These are phyloP conservation scores for Solanum appendiculatum DNA, from an alignment of 257 asterid genomes.

Conservation along the genomic window DNA sequence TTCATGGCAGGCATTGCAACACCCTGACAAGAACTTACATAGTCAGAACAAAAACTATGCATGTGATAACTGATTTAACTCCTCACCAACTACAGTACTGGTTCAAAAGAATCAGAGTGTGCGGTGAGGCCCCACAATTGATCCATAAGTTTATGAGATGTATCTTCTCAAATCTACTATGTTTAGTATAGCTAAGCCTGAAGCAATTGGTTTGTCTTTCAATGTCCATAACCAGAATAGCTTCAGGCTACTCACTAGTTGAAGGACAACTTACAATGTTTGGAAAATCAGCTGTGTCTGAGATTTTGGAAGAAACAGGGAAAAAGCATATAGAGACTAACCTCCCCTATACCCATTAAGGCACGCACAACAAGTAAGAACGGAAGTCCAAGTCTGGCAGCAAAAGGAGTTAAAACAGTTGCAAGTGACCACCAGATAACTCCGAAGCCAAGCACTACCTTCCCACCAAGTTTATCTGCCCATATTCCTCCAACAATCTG, in stretches of 20 bases:
- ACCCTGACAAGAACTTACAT: conserved; percentile 18
- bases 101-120: background rate
- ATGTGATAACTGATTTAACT: background rate
- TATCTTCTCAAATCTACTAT: background rate
- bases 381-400: conserved; percentile 86
- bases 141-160: background rate
- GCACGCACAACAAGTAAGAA: conserved; percentile 85
- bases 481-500: conserved; percentile 97
- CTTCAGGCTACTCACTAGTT: background rate
- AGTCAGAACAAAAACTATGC: background rate
- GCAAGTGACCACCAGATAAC: conserved; percentile 99
- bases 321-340: conserved; percentile 20
- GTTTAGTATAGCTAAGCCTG: background rate
- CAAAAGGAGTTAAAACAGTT: conserved; percentile 92
- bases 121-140: background rate
- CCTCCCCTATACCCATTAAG: conserved; percentile 99
- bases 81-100: background rate
- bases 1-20: conserved; percentile 99
- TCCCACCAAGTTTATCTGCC: conserved; percentile 98
- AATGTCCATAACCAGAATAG: background rate
- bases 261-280: background rate
- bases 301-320: background rate
- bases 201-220: background rate
- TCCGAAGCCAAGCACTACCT: conserved; percentile 90
- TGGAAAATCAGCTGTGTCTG: background rate